Evolutionary conservation across 169 alveolate species (phyloP), one percentile per base, ranked within the genome.

Genomic region (Cryptosporidium sp.): DNA sequence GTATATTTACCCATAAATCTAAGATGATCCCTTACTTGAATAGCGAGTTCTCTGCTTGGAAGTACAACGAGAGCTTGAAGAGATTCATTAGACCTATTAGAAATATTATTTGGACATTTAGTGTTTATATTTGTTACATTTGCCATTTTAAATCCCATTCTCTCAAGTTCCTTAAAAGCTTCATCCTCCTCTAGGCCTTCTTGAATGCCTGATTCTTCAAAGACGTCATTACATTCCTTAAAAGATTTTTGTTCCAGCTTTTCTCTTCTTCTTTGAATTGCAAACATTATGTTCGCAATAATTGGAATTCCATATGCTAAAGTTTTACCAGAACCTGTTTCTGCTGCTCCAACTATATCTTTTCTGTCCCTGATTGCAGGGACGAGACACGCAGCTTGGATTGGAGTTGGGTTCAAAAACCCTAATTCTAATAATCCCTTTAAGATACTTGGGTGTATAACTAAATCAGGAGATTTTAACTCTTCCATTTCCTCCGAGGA

Each of bases 21-120:
- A 37, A 93, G 68, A 41, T 92, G 94, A 33, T 91, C 86, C 55
- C 93, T 92, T n/a, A 94, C 94, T 73, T 93, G 95, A 8, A 93
- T 91, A 9, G 96, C 96, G 14, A 95, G 69, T 69, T 95, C 97
- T 68, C 96, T 91, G 5, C 96, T 93, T 10, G 97, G 97, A 31
- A 93, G 93, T 58, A 95, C 62, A 50, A 94, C 75, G 18, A 95
- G 84, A 1, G 95, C 93, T n/a, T 70, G 84, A 70, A 61, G 71
- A 16, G 61, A 10, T 39, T 33, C 69, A 65, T 48, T 48, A 8
- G 67, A 62, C 23, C 35, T 48, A 65, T 62, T 41, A 1, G 71
- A 26, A 10, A 26, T 37, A 12, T 14, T 31, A 14, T 21, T 45
- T 59, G 31, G 12, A 45, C 3, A 10, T 5, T 55, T 21, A 31